A percentile compares a stretch with the other conserved stretches of the same genome.
phyloP scores from a whole-genome alignment of 352 stramenopile species.

The Phytopythium delawarense region DNA sequence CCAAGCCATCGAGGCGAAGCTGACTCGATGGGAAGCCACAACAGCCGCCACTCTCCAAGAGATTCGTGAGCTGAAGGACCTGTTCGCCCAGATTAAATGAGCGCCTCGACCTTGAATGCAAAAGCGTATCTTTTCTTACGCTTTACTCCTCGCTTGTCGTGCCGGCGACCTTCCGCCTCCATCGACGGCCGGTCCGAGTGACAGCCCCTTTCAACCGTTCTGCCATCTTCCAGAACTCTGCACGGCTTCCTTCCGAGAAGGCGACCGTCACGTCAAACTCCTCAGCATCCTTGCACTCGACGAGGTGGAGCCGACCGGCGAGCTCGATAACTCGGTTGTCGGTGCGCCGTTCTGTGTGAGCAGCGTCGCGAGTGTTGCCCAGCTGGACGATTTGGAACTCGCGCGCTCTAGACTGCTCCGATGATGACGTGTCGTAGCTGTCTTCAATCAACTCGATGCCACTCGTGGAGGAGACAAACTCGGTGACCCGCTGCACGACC shows the following conservation, averaged over 20 bases:
- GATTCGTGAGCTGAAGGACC: slow-evolving; percentile 64
- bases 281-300: slow-evolving; percentile 6
- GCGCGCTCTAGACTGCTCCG: neutral
- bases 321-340: slow-evolving; percentile 6
- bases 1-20: slow-evolving; percentile 46
- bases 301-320: slow-evolving; percentile 28
- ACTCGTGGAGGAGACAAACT: slow-evolving; percentile 17
- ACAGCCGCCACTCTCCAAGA: slow-evolving; percentile 67
- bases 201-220: slow-evolving; percentile 60
- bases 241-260: slow-evolving; percentile 51
- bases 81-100: slow-evolving; percentile 45
- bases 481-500: slow-evolving; percentile 34
- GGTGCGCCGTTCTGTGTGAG: neutral
- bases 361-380: too few relatives aligned
- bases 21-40: slow-evolving; percentile 56
- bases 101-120: neutral
- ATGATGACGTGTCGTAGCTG: neutral
- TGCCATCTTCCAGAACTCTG: slow-evolving; percentile 56
- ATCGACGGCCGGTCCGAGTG: slow-evolving; percentile 55
- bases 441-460: neutral
- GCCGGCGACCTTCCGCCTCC: slow-evolving; percentile 49
- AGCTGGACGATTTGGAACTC: neutral
- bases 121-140: too few relatives aligned
- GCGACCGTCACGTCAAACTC: slow-evolving; percentile 35
- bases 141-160: slow-evolving; percentile 13